These are phyloP conservation scores for Mortierella sp. DNA, from an alignment of 371 early-diverging fungal genomes.

Conservation along the genomic window DNA sequence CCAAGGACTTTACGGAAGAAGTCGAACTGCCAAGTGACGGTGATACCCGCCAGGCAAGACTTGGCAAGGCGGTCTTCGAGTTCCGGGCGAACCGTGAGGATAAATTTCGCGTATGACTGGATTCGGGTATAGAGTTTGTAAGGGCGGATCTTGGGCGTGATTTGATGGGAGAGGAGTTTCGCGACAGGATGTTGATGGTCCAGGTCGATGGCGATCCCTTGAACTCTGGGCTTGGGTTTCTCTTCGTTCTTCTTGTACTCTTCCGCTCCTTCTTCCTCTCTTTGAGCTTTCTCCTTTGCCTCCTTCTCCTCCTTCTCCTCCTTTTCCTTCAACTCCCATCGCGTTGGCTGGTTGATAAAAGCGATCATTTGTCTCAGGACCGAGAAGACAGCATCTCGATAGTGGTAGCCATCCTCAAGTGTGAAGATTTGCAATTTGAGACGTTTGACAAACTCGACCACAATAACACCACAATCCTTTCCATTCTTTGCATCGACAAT, in stretches of 20 bases:
- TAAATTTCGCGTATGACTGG: conserved; percentile 33
- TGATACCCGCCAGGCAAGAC: conserved; percentile 27
- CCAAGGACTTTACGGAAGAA: conserved; percentile 31
- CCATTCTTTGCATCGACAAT: conserved; percentile 28
- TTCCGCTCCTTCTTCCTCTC: not conserved
- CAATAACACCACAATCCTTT: conserved; percentile 27
- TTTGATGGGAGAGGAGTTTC: conserved; percentile 15
- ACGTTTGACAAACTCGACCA: not conserved
- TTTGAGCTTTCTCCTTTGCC: not conserved
- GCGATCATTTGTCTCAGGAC: conserved; percentile 29
- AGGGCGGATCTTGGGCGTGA: not conserved
- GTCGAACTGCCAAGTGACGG: conserved; percentile 27
- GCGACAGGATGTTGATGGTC: conserved; percentile 36
- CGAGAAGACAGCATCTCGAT: conserved; percentile 22
- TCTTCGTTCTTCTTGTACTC: conserved; percentile 6
- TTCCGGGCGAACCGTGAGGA: conserved; percentile 28
- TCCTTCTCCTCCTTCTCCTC: not conserved
- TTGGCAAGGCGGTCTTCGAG: conserved; percentile 35
- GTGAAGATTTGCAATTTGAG: conserved; percentile 2
- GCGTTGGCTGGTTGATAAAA: not conserved
- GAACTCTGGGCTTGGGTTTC: not conserved
- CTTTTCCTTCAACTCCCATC: conserved; percentile 9
- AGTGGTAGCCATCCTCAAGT: conserved; percentile 22
- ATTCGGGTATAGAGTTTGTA: conserved; percentile 33
- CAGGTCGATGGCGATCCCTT: not conserved